phyloP scores from a whole-genome alignment of 2,329 filamentous ascomycete species.

The Penicillium sclerotiorum region DNA sequence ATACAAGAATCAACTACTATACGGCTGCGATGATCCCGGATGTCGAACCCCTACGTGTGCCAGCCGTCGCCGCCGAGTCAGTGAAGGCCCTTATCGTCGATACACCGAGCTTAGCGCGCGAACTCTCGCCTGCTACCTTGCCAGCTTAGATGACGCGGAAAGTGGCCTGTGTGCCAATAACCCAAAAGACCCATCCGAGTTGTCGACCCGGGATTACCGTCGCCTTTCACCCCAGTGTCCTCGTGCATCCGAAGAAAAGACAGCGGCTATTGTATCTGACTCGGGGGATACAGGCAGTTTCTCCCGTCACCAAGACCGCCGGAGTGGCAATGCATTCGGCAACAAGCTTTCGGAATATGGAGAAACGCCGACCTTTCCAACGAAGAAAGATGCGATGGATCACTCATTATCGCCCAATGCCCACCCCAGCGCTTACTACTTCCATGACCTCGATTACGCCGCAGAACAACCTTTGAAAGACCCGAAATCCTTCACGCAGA shows the following conservation, averaged over 20 bases:
- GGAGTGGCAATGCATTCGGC: neutral
- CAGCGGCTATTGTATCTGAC: constrained; percentile 5
- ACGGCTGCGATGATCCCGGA: constrained; percentile 70
- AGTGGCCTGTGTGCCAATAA: constrained; percentile 65
- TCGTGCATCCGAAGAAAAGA: constrained; percentile 28
- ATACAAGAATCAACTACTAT: constrained; percentile 78
- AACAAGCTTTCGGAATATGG: neutral
- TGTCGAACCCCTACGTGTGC: constrained; percentile 81
- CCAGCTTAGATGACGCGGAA: constrained; percentile 77
- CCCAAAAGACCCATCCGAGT: constrained; percentile 31
- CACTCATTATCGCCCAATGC: neutral
- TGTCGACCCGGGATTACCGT: constrained; percentile 27
- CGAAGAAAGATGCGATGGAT: neutral
- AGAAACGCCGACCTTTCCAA: neutral
- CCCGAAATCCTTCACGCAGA: constrained; percentile 64
- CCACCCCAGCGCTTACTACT: constrained; percentile 11
- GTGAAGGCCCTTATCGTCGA: constrained; percentile 70
- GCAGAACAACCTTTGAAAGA: constrained; percentile 51
- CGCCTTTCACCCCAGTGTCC: constrained; percentile 36
- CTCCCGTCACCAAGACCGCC: neutral
- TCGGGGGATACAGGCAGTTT: constrained; percentile 5
- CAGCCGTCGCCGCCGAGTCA: constrained; percentile 70
- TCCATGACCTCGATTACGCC: constrained; percentile 24
- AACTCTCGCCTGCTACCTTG: constrained; percentile 77
- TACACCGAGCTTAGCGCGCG: constrained; percentile 82